phyloP scores from a whole-genome alignment of 306 rosid genomes.

The Pterocarpus santalinus region DNA sequence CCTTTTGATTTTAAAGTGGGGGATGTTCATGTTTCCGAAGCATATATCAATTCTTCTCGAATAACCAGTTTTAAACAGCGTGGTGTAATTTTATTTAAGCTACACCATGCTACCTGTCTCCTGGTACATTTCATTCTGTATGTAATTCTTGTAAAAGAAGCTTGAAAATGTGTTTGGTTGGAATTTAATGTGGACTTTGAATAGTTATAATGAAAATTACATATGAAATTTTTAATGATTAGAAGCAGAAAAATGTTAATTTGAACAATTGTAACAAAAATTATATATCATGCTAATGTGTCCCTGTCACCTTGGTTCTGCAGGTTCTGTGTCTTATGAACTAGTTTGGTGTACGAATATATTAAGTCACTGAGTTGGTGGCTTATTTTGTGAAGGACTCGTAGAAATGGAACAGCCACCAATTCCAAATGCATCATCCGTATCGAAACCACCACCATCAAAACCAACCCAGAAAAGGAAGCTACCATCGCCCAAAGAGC shows the following conservation, averaged over 20 bases:
- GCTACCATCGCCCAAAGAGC: slow-evolving; percentile 68
- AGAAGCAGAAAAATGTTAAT: background rate
- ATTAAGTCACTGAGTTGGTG: background rate
- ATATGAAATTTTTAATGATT: background rate
- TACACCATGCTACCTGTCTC: slow-evolving; percentile 87
- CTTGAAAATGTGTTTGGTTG: background rate
- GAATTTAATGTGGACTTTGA: background rate
- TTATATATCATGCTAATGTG: background rate
- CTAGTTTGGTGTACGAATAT: too few species aligned
- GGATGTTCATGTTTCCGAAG: slow-evolving; percentile 91
- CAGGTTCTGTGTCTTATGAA: background rate
- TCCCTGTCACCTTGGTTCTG: background rate
- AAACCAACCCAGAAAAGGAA: slow-evolving; percentile 49
- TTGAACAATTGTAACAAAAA: background rate
- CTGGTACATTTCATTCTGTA: slow-evolving; percentile 61
- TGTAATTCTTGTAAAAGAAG: background rate
- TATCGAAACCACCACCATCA: background rate
- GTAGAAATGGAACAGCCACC: slow-evolving; percentile 45
- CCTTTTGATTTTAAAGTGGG: slow-evolving; percentile 49
- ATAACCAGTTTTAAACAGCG: slow-evolving; percentile 81
- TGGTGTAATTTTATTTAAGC: slow-evolving; percentile 48
- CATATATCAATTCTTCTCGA: slow-evolving; percentile 53
- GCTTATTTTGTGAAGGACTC: background rate
- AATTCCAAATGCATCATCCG: background rate
- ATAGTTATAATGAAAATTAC: too few species aligned